Percentiles rank a stretch among this genome's conserved stretches.
Conservation (phyloP, 2,329 filamentous ascomycete genomes). For the Aspergillus luchuensis region DNA sequence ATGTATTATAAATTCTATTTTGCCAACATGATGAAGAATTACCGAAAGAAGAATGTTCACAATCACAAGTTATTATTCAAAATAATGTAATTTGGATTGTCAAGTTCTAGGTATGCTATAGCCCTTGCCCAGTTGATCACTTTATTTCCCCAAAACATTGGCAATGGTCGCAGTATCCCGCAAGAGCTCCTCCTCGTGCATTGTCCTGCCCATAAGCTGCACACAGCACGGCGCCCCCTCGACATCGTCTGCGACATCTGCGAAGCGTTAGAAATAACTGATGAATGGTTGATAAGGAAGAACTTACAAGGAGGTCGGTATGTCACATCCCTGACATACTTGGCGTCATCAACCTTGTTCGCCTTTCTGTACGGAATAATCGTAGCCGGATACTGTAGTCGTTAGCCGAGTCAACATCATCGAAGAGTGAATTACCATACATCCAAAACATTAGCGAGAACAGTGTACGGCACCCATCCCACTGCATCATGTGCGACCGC, state of each 20-base stretch:
- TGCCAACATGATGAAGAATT: no score
- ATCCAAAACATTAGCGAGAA: background rate
- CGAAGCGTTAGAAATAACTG: background rate
- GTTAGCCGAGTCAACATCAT: background rate
- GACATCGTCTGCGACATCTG: constrained; percentile 22
- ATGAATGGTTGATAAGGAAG: no score
- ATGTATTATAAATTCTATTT: background rate
- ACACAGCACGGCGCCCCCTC: constrained; percentile 28
- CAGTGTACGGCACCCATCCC: background rate
- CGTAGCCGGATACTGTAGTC: background rate
- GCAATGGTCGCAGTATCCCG: background rate
- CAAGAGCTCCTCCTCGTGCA: background rate
- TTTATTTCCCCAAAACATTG: background rate
- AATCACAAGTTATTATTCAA: no score
- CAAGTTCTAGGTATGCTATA: no score
- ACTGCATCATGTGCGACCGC: background rate
- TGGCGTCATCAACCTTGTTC: constrained; percentile 17
- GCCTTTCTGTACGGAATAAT: constrained; percentile 26
- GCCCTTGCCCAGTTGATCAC: no score
- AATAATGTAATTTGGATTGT: no score
- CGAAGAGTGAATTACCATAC: background rate
- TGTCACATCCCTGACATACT: constrained; percentile 21
- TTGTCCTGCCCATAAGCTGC: constrained; percentile 7
- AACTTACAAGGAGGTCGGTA: constrained; percentile 27
- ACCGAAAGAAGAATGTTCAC: no score